Evolutionary conservation across 2,329 filamentous ascomycete genomes (phyloP), one percentile per base, ranked within the genome.

Genomic region (Penicillium sp.): DNA sequence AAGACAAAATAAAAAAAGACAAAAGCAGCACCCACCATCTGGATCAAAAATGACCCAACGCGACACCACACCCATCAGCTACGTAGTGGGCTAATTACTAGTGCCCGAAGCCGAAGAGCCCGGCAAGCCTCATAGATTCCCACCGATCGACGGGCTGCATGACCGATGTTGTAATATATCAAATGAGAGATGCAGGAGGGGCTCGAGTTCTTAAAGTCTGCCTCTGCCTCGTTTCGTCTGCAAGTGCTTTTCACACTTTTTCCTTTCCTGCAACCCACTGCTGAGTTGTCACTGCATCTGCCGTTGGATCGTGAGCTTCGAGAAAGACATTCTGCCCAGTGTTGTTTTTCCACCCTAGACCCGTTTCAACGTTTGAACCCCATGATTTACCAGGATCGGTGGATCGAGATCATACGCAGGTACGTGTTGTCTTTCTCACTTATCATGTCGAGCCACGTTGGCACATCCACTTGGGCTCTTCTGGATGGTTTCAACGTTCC

Each of bases 61-160:
- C 37, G 13, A 42, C 37, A 23, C 19, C 19, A 42, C 13, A 19
- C 2, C 18, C 28, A 57, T 39, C n/a, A 42, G 24, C 44, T 49
- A 54, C 54, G 56, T 48, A 62, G 56, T 37, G 5, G 24, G 60
- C 56, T 45, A 45, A 14, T 7, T 28, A n/a, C 23, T 45, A 45
- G 63, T 54, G 63, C 67, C 56, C 61, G 66, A 70, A 65, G 55
- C 60, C 55, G 64, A 66, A 62, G 66, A 62, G 59, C 54, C 55
- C 62, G 62, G 68, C 65, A 72, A 73, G 67, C 69, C 71, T 70
- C 63, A 64, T 71, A 61, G 66, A 69, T 69, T 69, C 56, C 56
- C 61, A 65, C 68, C 67, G 74, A 76, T 76, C 72, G 71, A 74
- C 72, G 65, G 63, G 69, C 70, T 76, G 74, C 74, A 77, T 76